Evolutionary conservation across 768 basidiomycete species (phyloP).

Genomic region (Xerocomellus chrysenteron): DNA sequence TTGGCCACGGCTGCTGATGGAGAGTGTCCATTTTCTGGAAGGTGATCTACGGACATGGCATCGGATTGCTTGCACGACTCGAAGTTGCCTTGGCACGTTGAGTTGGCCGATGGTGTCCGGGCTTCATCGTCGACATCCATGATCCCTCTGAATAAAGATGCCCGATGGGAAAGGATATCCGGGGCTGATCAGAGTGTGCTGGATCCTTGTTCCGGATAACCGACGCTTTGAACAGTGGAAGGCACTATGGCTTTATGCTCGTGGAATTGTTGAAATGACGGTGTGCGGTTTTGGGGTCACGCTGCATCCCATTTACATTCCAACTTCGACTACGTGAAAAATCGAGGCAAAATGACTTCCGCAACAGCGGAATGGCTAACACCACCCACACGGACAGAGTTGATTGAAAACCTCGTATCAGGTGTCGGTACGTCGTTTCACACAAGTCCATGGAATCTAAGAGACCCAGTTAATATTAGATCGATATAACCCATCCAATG

Average conservation of each 20-base stretch:
- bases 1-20: not conserved
- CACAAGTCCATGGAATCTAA: not conserved
- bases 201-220: not conserved
- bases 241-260: not conserved
- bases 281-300: slow-evolving; percentile 12
- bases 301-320: not conserved
- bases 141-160: not conserved
- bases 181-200: not conserved
- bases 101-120: not conserved
- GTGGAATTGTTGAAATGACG: not conserved
- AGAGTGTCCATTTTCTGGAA: not conserved
- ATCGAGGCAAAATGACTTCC: slow-evolving; percentile 21
- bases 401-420: slow-evolving; percentile 89
- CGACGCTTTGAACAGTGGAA: not conserved
- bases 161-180: not conserved
- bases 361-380: slow-evolving; percentile 63
- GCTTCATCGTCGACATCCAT: slow-evolving; percentile 19
- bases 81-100: not conserved
- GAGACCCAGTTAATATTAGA: slow-evolving; percentile 47
- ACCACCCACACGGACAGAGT: slow-evolving; percentile 76
- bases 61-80: slow-evolving; percentile 9
- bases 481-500: slow-evolving; percentile 95
- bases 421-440: slow-evolving; percentile 68
- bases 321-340: slow-evolving; percentile 9
- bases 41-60: slow-evolving; percentile 7